Evolutionary conservation across 163 green algal genomes (phyloP), one percentile per base, ranked within the genome.

Genomic region (Scenedesmus sp.): DNA sequence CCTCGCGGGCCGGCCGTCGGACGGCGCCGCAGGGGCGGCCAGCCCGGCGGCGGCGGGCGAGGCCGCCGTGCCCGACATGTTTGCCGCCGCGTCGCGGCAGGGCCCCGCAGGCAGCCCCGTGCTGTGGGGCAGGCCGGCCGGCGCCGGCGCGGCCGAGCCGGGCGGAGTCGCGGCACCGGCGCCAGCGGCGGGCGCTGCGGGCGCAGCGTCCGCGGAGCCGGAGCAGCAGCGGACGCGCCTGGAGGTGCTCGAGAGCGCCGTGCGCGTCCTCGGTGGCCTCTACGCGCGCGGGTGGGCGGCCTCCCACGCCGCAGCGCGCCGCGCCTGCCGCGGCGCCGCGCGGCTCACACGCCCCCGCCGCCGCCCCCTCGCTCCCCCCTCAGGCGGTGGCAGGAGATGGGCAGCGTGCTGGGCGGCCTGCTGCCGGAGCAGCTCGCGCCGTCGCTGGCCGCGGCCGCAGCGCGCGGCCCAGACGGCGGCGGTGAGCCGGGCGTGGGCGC

Each of bases 321-420:
- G n/a, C 33, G n/a, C 26, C 42, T 15, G 17, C 20, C 70, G 18
- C 10, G 50, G 4, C 17, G 22, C 29, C 26, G 45, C 31, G 10
- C 39, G 39, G 15, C 57, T 65, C 5, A 39, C 17, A 65, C 6
- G 26, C 31, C 39, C 31, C 4, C 6, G 26, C 22, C 28, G 39
- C 34, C 14, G 22, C n/a, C 24, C 6, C 36, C 24, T 74, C 4
- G 11, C 1, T 17, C 0, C 2, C 22, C 20, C 3, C 69, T 54
- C 71, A 80, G 78, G 56, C 69, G 78, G 39, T 80, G 70, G 69
- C 48, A 62, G 10, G 78, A 84, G 78, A 60, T 84, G 2, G 70
- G 78, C 11, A 48, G 2, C 11, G 60, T 84, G 6, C 60, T 84
- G 11, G 42, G 20, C 28, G 72, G 60, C 18, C 28, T 81, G 34